Percentiles rank a stretch among this genome's conserved stretches.
Conservation (phyloP, 441 rosid species). For the Euphorbia celastroides region DNA sequence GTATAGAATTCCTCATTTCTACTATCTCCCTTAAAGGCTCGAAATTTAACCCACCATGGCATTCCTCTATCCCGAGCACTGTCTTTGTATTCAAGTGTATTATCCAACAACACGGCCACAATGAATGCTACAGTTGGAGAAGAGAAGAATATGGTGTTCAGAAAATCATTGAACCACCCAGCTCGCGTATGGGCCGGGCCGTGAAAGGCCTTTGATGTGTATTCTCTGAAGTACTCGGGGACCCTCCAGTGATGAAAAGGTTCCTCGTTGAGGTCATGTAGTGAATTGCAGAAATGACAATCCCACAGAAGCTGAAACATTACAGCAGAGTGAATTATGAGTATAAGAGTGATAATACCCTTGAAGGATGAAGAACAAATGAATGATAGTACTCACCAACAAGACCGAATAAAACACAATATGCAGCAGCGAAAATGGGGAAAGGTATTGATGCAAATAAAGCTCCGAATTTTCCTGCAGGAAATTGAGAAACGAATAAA, state of each 20-base stretch:
- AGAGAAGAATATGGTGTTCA: slow-evolving; percentile 92
- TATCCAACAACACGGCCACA: slow-evolving; percentile 81
- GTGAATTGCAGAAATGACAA: slow-evolving; percentile 97
- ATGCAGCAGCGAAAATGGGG: slow-evolving; percentile 86
- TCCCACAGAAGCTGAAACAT: slow-evolving; percentile 77
- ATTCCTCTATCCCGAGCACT: slow-evolving; percentile 89
- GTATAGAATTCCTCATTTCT: slow-evolving; percentile 95
- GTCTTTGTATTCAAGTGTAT: slow-evolving; percentile 89
- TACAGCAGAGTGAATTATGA: slow-evolving; percentile 17
- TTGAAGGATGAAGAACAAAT: slow-evolving; percentile 5
- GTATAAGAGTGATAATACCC: not conserved
- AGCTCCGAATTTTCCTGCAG: slow-evolving; percentile 92
- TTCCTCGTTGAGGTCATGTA: slow-evolving; percentile 97
- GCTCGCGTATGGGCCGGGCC: slow-evolving; percentile 93
- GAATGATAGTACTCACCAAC: slow-evolving; percentile 50
- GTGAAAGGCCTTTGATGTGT: slow-evolving; percentile 70
- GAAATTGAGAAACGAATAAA: slow-evolving; percentile 60
- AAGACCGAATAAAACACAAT: slow-evolving; percentile 88
- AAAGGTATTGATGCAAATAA: slow-evolving; percentile 97
- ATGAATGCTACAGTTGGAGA: slow-evolving; percentile 88
- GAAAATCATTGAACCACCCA: slow-evolving; percentile 98
- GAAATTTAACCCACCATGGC: slow-evolving; percentile 98
- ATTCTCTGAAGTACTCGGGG: slow-evolving; percentile 89
- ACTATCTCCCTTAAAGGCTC: slow-evolving; percentile 90
- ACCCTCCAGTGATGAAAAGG: slow-evolving; percentile 81